Percentiles rank a stretch among this genome's conserved stretches.
These are phyloP conservation scores for Eimeria tenella DNA, from an alignment of 169 alveolate species.

Conservation along the genomic window DNA sequence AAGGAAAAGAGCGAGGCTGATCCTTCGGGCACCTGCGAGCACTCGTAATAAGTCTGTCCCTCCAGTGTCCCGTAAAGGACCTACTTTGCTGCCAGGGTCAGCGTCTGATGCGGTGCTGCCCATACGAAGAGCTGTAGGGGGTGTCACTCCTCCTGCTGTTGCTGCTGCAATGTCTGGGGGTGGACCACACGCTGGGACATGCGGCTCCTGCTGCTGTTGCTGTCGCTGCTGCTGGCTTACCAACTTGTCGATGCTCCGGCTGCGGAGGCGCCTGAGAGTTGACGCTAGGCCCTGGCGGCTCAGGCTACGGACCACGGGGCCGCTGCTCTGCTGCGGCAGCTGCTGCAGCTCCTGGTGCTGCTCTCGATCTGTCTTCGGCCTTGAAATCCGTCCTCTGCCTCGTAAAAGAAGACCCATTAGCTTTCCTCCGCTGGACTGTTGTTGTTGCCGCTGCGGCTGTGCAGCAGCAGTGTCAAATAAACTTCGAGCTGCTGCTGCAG, in stretches of 20 bases:
- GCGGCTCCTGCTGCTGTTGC: neutral
- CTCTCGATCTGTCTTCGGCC: slow-evolving; percentile 23
- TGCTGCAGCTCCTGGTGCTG: slow-evolving; percentile 4
- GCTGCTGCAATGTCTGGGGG: neutral
- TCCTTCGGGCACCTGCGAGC: slow-evolving; percentile 7
- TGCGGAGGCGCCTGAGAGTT: slow-evolving; percentile 60
- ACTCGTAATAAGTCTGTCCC: neutral
- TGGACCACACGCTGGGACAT: neutral
- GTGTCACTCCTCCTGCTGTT: neutral
- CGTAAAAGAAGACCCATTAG: slow-evolving; percentile 26
- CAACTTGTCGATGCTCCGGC: slow-evolving; percentile 63
- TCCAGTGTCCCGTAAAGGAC: neutral
- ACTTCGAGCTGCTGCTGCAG: slow-evolving; percentile 66
- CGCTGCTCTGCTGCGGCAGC: slow-evolving; percentile 54
- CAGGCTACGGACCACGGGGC: slow-evolving; percentile 41
- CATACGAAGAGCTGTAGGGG: slow-evolving; percentile 19
- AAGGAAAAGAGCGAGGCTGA: slow-evolving; percentile 39
- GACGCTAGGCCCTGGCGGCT: slow-evolving; percentile 64
- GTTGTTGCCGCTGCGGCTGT: slow-evolving; percentile 45
- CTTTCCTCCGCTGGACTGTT: slow-evolving; percentile 32
- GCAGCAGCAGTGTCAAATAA: slow-evolving; percentile 7
- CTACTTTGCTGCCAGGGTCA: neutral
- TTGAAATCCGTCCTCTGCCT: slow-evolving; percentile 29
- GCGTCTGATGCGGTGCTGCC: slow-evolving; percentile 2
- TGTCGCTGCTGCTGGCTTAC: slow-evolving; percentile 47